phyloP scores from a whole-genome alignment of 306 rosid genomes.

The Citrullus mucosospermus region DNA sequence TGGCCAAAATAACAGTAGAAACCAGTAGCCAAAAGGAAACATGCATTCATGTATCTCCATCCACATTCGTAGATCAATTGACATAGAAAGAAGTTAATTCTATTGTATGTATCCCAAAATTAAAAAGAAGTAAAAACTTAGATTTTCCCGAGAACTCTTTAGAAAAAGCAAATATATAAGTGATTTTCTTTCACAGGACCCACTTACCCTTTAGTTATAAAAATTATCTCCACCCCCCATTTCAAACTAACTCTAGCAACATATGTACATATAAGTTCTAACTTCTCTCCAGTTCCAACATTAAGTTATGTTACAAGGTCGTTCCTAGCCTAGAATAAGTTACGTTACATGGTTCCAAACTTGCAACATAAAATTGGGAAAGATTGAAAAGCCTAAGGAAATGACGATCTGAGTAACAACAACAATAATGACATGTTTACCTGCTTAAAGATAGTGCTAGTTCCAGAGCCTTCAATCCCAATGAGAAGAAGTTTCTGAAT shows the following conservation, averaged over 20 bases:
- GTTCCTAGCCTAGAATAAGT: not conserved
- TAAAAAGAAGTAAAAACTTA: not conserved
- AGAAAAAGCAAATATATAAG: not conserved
- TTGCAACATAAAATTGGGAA: not conserved
- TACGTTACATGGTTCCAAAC: not conserved
- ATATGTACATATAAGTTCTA: not conserved
- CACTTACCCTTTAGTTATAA: not conserved
- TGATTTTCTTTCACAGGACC: not conserved
- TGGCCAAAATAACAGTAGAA: not conserved
- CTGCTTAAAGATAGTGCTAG: slow-evolving; percentile 98
- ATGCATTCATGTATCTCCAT: not conserved
- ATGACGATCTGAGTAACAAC: not conserved
- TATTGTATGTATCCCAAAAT: not conserved
- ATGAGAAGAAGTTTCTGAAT: slow-evolving; percentile 86
- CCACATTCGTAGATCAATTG: not conserved
- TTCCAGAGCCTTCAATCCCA: slow-evolving; percentile 90
- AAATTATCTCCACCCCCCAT: too few species aligned
- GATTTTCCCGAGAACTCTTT: not conserved
- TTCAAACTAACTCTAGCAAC: not conserved
- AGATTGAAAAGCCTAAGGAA: not conserved
- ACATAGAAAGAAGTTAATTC: not conserved
- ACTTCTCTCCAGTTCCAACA: not conserved
- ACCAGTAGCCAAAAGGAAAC: too few species aligned
- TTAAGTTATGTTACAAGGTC: too few species aligned
- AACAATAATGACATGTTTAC: slow-evolving; percentile 10